A percentile compares a stretch with the other conserved stretches of the same genome.
phyloP scores from a whole-genome alignment of 371 early-diverging fungal genomes.

The Cladochytrium tenue region DNA sequence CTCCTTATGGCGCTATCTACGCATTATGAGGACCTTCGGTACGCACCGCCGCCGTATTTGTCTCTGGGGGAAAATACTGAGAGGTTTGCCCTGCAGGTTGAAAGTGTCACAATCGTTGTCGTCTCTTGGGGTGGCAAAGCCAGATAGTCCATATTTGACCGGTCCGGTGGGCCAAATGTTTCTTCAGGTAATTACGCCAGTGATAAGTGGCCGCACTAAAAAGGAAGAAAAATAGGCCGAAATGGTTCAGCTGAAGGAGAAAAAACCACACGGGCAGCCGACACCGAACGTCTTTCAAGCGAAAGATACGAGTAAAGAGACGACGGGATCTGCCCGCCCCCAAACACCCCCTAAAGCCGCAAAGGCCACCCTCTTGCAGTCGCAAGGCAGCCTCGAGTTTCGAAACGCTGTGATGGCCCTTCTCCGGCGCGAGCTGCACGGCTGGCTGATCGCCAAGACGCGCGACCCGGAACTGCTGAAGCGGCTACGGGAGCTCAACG shows the following conservation, averaged over 20 bases:
- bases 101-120: neutral
- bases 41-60: too few species aligned
- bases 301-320: neutral
- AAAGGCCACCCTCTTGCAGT: neutral
- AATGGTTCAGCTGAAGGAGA: neutral
- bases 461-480: conserved; percentile 26
- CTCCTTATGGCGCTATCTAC: conserved; percentile 9
- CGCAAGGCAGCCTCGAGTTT: neutral
- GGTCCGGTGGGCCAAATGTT: neutral
- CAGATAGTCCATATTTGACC: neutral
- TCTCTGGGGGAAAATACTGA: too few species aligned
- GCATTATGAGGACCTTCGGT: neutral
- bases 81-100: neutral
- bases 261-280: neutral
- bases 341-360: neutral
- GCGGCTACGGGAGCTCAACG: conserved; percentile 30
- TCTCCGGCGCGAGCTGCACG: conserved; percentile 28
- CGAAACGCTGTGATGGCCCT: conserved; percentile 27
- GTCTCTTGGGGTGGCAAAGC: neutral
- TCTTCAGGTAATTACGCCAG: neutral
- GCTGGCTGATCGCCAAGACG: conserved; percentile 26
- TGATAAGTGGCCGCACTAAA: too few species aligned
- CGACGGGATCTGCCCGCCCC: neutral
- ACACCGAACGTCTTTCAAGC: too few species aligned
- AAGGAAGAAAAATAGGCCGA: neutral